These are phyloP conservation scores for Tetrastigma voinierianum DNA, from an alignment of 164 flowering plant genomes.

Conservation along the genomic window DNA sequence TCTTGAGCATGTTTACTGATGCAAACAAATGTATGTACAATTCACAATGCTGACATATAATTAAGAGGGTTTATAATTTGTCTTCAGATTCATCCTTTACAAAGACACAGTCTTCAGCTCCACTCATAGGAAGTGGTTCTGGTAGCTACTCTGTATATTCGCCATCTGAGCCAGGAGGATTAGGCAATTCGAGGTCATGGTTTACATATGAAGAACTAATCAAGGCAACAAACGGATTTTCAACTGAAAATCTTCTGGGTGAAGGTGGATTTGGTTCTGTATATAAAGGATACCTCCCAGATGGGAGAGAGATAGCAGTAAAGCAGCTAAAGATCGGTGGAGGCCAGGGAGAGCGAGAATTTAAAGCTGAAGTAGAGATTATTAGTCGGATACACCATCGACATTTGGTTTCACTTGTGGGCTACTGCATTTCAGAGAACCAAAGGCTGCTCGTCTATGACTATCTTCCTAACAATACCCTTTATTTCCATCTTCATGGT, in stretches of 20 bases:
- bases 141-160: slow-evolving; percentile 34
- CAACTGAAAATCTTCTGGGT: slow-evolving; percentile 71
- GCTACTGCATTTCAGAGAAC: slow-evolving; percentile 74
- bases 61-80: slow-evolving; percentile 4
- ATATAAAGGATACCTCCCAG: slow-evolving; percentile 64
- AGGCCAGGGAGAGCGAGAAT: slow-evolving; percentile 88
- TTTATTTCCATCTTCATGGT: slow-evolving; percentile 92
- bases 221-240: slow-evolving; percentile 72
- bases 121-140: slow-evolving; percentile 44
- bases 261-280: slow-evolving; percentile 93
- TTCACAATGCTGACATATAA: background rate
- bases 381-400: slow-evolving; percentile 79
- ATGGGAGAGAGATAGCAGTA: slow-evolving; percentile 86
- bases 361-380: slow-evolving; percentile 76
- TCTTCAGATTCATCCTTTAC: slow-evolving; percentile 38
- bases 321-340: slow-evolving; percentile 84
- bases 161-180: slow-evolving; percentile 56
- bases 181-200: slow-evolving; percentile 69
- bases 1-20: background rate
- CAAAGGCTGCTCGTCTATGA: slow-evolving; percentile 79
- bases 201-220: slow-evolving; percentile 68
- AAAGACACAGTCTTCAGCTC: slow-evolving; percentile 40
- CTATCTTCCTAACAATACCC: slow-evolving; percentile 77
- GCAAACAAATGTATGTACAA: background rate
- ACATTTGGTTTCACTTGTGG: slow-evolving; percentile 91